Conservation (phyloP, 2,329 filamentous ascomycete species). For the Alternaria arborescens region DNA sequence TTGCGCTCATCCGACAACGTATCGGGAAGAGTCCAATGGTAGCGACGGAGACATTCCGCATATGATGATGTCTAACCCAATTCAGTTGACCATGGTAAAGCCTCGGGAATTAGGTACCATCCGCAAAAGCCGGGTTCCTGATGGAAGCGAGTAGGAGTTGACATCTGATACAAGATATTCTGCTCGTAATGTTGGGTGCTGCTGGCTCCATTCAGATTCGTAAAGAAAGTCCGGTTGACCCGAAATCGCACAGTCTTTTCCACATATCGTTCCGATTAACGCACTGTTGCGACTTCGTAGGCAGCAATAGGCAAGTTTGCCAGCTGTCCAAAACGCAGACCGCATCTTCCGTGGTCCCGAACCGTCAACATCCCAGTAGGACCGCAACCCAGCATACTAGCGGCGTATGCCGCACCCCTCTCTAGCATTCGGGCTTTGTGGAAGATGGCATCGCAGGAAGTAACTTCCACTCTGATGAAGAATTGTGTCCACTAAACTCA, state of each 20-base stretch:
- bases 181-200: background rate
- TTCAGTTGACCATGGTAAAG: conserved; percentile 14
- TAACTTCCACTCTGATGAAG: background rate
- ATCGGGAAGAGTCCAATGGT: conserved; percentile 21
- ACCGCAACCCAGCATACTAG: background rate
- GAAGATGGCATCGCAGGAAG: background rate
- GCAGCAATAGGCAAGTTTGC: background rate
- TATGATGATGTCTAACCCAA: conserved; percentile 17
- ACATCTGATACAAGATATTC: background rate
- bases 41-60: conserved; percentile 29
- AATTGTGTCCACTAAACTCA: background rate
- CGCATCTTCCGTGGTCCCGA: conserved; percentile 9
- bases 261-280: background rate
- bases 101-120: background rate
- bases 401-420: background rate
- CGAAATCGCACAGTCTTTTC: background rate
- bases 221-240: background rate
- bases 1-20: conserved; percentile 41
- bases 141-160: background rate
- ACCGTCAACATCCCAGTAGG: background rate
- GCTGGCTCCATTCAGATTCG: background rate
- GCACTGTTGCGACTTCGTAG: background rate
- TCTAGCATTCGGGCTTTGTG: background rate
- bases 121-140: background rate
- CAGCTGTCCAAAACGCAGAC: conserved; percentile 4